Evolutionary conservation across 306 rosid species (phyloP), one percentile per base, ranked within the genome.

Genomic region (Quercus aquifolioides): DNA sequence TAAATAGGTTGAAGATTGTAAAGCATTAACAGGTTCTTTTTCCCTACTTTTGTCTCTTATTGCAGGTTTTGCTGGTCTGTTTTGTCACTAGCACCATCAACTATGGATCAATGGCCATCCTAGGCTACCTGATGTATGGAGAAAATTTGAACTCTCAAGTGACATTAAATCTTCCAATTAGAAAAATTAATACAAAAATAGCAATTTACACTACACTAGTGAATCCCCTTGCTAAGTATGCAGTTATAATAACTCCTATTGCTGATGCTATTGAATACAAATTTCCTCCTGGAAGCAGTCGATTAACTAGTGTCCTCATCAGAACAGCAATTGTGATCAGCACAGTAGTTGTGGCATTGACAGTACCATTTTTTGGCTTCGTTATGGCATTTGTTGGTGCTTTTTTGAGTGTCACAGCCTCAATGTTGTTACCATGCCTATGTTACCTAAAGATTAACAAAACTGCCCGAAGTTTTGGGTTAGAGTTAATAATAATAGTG

Each of bases 81-180:
- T 93, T 89, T 57, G 33, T 84, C 35, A 69, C 59, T 71, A 86
- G 91, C 87, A 86, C 92, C 28, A 21, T 83, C 19, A 86, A 41
- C 38, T 91, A 91, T 67, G 94, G 93, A 70, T 65, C 86, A 35
- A 87, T 91, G 79, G 93, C 78, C 4, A 28, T 87, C 2, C 31
- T 85, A 64, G 98, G 98, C 20, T 91, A 93, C 80, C 14, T 31
- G 52, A 93, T 90, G 94, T 93, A 81, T 38, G 98, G 94, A 73
- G 73, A 79, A 9, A 1, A 79, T 21, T 38, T 77, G 19, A 84
- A 78, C 49, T 89, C 97, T 25, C 97, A 91, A 78, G 78, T 93
- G 26, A 90, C 97, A 8, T 65, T 91, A 71, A 93, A 90, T 71
- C 93, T 91, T 55, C 97, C 97, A 0, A 17, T 73, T 17, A 35